These are phyloP conservation scores for Zychaea mexicana DNA, from an alignment of 371 early-diverging fungal species.

Conservation along the genomic window DNA sequence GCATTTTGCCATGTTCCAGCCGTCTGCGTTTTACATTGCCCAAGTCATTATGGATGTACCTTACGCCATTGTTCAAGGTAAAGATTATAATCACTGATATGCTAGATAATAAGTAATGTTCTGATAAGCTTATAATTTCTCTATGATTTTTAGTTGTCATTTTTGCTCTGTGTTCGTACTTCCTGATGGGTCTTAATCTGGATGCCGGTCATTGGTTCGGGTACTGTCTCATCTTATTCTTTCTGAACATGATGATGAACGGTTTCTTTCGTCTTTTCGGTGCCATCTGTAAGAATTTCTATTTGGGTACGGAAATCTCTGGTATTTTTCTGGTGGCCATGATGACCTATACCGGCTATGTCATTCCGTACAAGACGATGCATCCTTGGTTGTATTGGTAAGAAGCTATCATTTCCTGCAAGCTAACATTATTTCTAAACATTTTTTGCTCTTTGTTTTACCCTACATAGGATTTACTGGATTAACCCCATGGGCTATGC, in stretches of 20 bases:
- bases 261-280: slow-evolving; percentile 55
- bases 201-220: slow-evolving; percentile 49
- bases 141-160: slow-evolving; percentile 7
- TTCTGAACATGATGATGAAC: slow-evolving; percentile 42
- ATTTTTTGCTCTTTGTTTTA: not conserved
- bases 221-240: slow-evolving; percentile 41
- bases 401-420: not conserved
- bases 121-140: not conserved
- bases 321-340: slow-evolving; percentile 49
- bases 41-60: slow-evolving; percentile 52
- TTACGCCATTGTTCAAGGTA: slow-evolving; percentile 41
- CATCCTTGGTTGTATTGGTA: slow-evolving; percentile 64
- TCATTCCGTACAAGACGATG: slow-evolving; percentile 23
- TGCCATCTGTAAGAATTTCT: slow-evolving; percentile 43
- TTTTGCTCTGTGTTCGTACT: slow-evolving; percentile 41
- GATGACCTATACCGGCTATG: slow-evolving; percentile 61
- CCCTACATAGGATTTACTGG: slow-evolving; percentile 67
- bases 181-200: slow-evolving; percentile 50
- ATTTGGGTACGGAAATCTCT: slow-evolving; percentile 46
- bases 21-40: slow-evolving; percentile 63
- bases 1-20: slow-evolving; percentile 65
- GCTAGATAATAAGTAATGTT: too few relatives aligned
- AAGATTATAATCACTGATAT: not conserved
- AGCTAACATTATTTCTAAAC: not conserved
- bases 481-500: slow-evolving; percentile 75